Evolutionary conservation across 352 stramenopile species (phyloP).

Genomic region (Phytophthora uliginosa): DNA sequence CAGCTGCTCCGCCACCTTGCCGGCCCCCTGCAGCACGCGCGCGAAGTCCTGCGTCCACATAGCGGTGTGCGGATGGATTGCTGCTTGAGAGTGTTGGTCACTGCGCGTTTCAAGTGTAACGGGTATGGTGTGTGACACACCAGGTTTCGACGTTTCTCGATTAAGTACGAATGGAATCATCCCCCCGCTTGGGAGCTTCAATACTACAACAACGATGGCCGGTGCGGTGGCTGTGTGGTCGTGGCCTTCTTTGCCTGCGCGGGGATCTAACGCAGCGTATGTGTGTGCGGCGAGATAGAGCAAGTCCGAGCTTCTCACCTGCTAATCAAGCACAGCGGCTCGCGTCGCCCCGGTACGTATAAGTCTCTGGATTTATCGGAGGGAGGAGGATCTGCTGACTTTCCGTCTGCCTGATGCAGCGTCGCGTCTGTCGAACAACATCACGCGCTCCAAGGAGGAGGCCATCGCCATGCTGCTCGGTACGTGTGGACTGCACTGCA

Average conservation of each 20-base stretch:
- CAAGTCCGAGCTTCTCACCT: constrained; percentile 92
- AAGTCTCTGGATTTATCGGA: background rate
- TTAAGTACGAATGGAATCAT: background rate
- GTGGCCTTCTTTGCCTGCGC: constrained; percentile 1
- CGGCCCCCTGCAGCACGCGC: constrained; percentile 74
- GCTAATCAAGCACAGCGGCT: constrained; percentile 96
- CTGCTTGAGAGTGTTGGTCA: constrained; percentile 24
- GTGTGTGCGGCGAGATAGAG: constrained; percentile 32
- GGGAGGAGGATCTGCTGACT: background rate
- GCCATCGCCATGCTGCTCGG: constrained; percentile 87
- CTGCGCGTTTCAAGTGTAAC: constrained; percentile 12
- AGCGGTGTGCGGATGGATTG: constrained; percentile 1
- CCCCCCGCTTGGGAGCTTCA: constrained; percentile 5
- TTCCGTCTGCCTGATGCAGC: constrained; percentile 38
- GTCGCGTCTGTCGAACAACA: constrained; percentile 91
- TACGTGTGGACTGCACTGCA: constrained; percentile 15
- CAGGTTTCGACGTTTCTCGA: background rate
- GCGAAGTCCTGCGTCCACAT: constrained; percentile 84
- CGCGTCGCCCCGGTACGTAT: constrained; percentile 73
- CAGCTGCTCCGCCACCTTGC: constrained; percentile 72
- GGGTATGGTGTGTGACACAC: constrained; percentile 8
- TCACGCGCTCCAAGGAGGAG: constrained; percentile 93
- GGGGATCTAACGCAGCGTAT: constrained; percentile 4
- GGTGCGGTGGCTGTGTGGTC: constrained; percentile 15
- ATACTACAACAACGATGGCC: constrained; percentile 30